These are phyloP conservation scores for Limonium bicolor DNA, from an alignment of 148 eudicot genomes.

Conservation along the genomic window DNA sequence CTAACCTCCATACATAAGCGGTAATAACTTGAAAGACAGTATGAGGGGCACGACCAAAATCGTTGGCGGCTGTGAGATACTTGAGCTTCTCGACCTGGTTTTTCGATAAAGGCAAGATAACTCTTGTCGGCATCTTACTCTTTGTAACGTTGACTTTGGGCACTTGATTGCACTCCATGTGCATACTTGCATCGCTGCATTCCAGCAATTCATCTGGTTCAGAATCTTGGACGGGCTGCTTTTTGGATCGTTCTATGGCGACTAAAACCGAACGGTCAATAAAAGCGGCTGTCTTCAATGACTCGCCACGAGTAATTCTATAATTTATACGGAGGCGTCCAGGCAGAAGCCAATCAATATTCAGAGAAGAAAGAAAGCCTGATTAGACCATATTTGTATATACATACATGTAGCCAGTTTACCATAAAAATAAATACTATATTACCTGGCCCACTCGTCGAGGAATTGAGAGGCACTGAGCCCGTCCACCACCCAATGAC, in stretches of 20 bases:
- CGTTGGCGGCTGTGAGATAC: not conserved
- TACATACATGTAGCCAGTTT: not conserved
- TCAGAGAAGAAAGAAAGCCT: too few species aligned
- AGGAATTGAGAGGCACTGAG: not conserved
- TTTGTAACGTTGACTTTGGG: not conserved
- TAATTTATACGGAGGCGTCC: too few species aligned
- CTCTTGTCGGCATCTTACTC: not conserved
- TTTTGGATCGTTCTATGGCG: not conserved
- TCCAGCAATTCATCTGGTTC: too few species aligned
- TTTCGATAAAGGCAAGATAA: not conserved
- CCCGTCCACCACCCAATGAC: not conserved
- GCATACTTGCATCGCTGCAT: too few species aligned
- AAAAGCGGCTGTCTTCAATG: not conserved
- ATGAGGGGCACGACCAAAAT: not conserved
- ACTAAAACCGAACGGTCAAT: not conserved
- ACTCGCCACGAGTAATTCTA: slow-evolving; percentile 1
- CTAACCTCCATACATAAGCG: slow-evolving; percentile 2
- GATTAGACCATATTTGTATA: too few species aligned
- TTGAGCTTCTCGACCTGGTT: not conserved
- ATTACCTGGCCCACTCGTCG: slow-evolving; percentile 2
- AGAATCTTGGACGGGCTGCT: not conserved
- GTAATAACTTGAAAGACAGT: not conserved
- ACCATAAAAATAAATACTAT: not conserved
- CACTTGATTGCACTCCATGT: not conserved
- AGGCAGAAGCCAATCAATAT: too few species aligned